Evolutionary conservation across 148 eudicot species (phyloP).

Genomic region (Polygonum aviculare): DNA sequence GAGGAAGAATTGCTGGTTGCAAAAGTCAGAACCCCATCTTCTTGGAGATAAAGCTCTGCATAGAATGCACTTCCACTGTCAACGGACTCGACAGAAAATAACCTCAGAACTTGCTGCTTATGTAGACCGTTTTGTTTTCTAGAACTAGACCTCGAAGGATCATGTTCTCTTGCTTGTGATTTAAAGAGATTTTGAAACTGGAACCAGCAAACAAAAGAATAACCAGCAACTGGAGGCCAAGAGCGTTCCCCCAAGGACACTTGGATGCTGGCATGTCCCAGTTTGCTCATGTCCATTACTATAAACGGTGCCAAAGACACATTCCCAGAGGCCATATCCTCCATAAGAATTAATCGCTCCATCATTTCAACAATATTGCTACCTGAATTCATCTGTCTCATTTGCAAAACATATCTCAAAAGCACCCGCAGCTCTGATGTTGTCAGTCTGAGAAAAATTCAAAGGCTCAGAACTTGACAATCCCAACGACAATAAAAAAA

Average conservation of each 20-base stretch:
- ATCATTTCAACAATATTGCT: constrained; percentile 75
- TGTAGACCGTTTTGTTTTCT: constrained; percentile 38
- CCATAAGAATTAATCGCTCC: constrained; percentile 73
- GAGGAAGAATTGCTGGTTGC: constrained; percentile 88
- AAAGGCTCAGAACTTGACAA: constrained; percentile 6
- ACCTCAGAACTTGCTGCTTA: constrained; percentile 52
- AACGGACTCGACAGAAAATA: constrained; percentile 85
- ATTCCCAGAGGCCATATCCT: constrained; percentile 67
- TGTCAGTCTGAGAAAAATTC: constrained; percentile 52
- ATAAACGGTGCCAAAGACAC: constrained; percentile 88
- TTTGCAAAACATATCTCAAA: constrained; percentile 71
- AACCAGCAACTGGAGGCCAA: constrained; percentile 99
- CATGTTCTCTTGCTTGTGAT: constrained; percentile 48
- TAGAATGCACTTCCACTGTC: constrained; percentile 65
- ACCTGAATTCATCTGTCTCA: constrained; percentile 64
- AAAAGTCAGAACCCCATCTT: constrained; percentile 84
- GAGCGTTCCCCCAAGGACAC: constrained; percentile 96
- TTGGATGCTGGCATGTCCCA: constrained; percentile 90
- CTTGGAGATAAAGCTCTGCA: constrained; percentile 88
- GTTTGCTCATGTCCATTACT: constrained; percentile 93
- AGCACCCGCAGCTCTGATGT: constrained; percentile 71
- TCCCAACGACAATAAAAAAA: constrained; percentile 2
- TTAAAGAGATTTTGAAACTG: constrained; percentile 70
- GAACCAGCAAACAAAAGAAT: constrained; percentile 99
- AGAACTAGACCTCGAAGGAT: constrained; percentile 39